These are phyloP conservation scores for Colletotrichum melonis DNA, from an alignment of 2,329 filamentous ascomycete genomes.

Conservation along the genomic window DNA sequence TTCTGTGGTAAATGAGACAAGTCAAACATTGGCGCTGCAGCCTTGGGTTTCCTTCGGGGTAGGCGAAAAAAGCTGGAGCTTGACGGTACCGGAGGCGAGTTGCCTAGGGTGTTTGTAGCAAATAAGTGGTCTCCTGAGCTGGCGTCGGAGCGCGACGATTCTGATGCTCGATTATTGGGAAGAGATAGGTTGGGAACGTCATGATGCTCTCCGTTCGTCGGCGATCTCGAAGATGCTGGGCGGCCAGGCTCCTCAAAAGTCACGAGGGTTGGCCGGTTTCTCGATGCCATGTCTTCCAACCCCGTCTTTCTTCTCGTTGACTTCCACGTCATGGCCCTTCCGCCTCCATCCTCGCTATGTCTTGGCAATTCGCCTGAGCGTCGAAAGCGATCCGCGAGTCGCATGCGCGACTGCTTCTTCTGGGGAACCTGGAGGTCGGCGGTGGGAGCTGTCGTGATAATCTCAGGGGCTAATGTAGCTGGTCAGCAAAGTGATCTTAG, in stretches of 20 bases:
- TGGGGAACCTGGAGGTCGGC: constrained; percentile 66
- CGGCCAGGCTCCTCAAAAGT: constrained; percentile 70
- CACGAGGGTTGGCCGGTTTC: constrained; percentile 44
- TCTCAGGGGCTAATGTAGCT: constrained; percentile 67
- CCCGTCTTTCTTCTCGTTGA: constrained; percentile 52
- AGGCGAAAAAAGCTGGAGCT: constrained; percentile 85
- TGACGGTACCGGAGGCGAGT: constrained; percentile 57
- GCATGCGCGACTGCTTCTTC: constrained; percentile 68
- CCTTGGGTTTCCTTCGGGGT: constrained; percentile 79
- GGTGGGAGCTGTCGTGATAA: constrained; percentile 93
- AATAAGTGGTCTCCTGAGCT: constrained; percentile 77
- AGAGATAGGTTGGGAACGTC: constrained; percentile 23
- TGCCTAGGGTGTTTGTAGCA: constrained; percentile 71
- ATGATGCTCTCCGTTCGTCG: constrained; percentile 18
- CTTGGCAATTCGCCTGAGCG: constrained; percentile 62
- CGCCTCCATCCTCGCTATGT: constrained; percentile 32
- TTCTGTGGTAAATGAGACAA: constrained; percentile 86
- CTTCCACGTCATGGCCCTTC: constrained; percentile 43
- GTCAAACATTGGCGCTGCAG: constrained; percentile 83
- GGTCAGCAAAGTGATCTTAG: constrained; percentile 17
- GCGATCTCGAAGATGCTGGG: constrained; percentile 52
- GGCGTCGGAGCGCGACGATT: constrained; percentile 90
- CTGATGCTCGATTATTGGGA: constrained; percentile 46
- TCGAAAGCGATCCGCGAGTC: constrained; percentile 63
- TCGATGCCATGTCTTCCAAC: constrained; percentile 38